phyloP scores from a whole-genome alignment of 2,329 filamentous ascomycete genomes.

The Colletotrichum sp. region DNA sequence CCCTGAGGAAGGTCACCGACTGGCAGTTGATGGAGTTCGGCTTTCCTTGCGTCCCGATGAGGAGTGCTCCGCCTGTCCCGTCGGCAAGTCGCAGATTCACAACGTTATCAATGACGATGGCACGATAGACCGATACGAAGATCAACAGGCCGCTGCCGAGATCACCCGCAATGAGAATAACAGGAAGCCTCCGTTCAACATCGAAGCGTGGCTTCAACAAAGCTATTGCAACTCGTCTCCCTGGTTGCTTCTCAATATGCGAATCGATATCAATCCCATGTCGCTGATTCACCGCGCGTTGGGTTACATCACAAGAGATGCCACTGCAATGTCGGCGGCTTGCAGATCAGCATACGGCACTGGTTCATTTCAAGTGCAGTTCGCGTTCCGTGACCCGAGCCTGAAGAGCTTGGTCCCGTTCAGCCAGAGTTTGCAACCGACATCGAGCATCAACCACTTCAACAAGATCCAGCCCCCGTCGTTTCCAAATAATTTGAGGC shows the following conservation, averaged over 20 bases:
- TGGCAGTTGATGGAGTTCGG: neutral
- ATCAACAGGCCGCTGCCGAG: neutral
- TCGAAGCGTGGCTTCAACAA: neutral
- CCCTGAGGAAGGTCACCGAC: neutral
- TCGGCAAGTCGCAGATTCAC: neutral
- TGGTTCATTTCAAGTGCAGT: neutral
- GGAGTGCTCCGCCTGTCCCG: neutral
- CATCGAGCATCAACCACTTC: neutral
- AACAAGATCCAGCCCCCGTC: constrained; percentile 4
- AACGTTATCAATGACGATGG: constrained; percentile 1
- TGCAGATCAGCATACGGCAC: neutral
- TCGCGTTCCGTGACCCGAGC: constrained; percentile 2
- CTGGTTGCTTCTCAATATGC: neutral
- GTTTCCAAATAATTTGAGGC: constrained; percentile 9
- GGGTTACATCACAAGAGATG: constrained; percentile 14
- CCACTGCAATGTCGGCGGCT: neutral
- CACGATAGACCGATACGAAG: neutral
- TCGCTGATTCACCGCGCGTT: constrained; percentile 21
- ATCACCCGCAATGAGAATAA: neutral
- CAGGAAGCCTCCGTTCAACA: neutral
- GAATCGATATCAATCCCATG: constrained; percentile 18
- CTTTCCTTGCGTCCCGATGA: neutral
- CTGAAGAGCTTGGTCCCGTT: constrained; percentile 25
- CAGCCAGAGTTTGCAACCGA: constrained; percentile 30
- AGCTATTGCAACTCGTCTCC: neutral